Evolutionary conservation across 495 filamentous ascomycete species (phyloP).

Genomic region (Penicillium argentinense): DNA sequence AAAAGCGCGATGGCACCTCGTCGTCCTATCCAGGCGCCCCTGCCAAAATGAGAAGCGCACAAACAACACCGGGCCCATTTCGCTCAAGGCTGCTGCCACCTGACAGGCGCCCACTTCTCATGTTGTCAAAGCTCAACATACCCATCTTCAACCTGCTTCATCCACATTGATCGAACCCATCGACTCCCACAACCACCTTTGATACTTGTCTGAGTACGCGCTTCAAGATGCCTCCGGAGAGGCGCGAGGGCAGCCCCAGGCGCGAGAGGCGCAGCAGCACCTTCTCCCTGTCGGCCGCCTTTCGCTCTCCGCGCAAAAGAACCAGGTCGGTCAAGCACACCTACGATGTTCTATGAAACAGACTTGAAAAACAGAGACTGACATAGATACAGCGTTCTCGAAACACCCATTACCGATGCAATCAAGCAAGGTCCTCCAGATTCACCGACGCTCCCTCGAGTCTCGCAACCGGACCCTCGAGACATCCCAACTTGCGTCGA

Average conservation of each 20-base stretch:
- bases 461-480: too few species aligned
- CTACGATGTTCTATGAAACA: too few species aligned
- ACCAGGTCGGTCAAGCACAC: slow-evolving; percentile 24
- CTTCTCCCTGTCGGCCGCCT: slow-evolving; percentile 18
- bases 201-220: too few species aligned
- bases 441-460: slow-evolving; percentile 5
- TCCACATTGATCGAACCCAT: too few species aligned
- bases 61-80: too few species aligned
- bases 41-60: too few species aligned
- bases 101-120: too few species aligned
- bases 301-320: slow-evolving; percentile 20
- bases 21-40: too few species aligned
- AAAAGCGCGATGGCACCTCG: too few species aligned
- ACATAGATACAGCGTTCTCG: slow-evolving; percentile 1
- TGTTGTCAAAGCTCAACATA: background rate
- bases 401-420: background rate
- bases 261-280: background rate
- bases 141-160: background rate
- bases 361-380: background rate
- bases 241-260: background rate
- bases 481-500: slow-evolving; percentile 28
- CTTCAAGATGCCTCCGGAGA: background rate
- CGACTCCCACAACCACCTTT: too few species aligned
- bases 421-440: too few species aligned
- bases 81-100: too few species aligned